phyloP scores from a whole-genome alignment of 2,329 filamentous ascomycete genomes.

The Chaetomiaceae sp. region DNA sequence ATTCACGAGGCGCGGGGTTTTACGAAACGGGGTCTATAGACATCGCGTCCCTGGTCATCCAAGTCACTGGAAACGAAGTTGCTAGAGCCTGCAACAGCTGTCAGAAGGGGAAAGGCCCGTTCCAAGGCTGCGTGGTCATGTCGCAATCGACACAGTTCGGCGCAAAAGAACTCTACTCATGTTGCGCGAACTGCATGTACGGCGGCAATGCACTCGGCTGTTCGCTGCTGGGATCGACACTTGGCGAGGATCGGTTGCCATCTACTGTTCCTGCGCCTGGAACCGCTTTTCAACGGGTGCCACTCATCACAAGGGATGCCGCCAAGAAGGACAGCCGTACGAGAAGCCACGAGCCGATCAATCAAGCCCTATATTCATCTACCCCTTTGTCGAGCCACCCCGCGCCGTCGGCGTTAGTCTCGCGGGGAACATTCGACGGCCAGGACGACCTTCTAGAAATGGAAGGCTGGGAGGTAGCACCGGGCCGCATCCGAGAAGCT shows the following conservation, averaged over 20 bases:
- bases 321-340: no score
- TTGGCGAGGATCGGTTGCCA: no score
- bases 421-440: slow-evolving; percentile 15
- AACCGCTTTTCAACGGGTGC: no score
- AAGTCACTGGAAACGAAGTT: slow-evolving; percentile 29
- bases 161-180: slow-evolving; percentile 16
- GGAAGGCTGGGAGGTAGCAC: slow-evolving; percentile 37
- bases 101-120: slow-evolving; percentile 25
- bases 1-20: slow-evolving; percentile 15
- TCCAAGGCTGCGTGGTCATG: slow-evolving; percentile 28
- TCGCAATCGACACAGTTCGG: slow-evolving; percentile 7
- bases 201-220: slow-evolving; percentile 25
- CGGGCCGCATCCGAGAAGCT: slow-evolving; percentile 29
- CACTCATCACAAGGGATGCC: no score
- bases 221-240: slow-evolving; percentile 11
- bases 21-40: slow-evolving; percentile 24
- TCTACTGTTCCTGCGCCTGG: background rate
- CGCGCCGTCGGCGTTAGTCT: slow-evolving; percentile 19
- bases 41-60: slow-evolving; percentile 29
- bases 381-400: background rate
- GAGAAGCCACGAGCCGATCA: no score
- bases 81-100: slow-evolving; percentile 26
- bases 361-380: no score
- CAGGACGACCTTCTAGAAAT: slow-evolving; percentile 30
- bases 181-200: slow-evolving; percentile 31